phyloP scores from a whole-genome alignment of 768 basidiomycete genomes.

The Amanita jacksonii region DNA sequence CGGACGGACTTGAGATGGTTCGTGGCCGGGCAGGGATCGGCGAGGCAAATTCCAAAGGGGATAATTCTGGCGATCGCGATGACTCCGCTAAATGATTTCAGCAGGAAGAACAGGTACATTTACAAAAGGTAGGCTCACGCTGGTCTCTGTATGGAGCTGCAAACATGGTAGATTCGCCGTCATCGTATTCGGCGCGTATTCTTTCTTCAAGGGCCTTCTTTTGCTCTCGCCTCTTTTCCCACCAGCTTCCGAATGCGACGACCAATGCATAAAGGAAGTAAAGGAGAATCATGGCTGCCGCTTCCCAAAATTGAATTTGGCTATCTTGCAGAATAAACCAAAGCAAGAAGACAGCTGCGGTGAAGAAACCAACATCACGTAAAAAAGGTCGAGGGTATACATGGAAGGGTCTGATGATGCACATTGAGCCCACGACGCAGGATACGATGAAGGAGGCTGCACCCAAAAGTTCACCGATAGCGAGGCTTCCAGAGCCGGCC shows the following conservation, averaged over 20 bases:
- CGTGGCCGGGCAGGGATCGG: slow-evolving; percentile 30
- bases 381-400: slow-evolving; percentile 76
- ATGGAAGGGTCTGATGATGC: slow-evolving; percentile 89
- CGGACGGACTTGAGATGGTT: slow-evolving; percentile 26
- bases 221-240: slow-evolving; percentile 46
- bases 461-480: slow-evolving; percentile 91
- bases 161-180: slow-evolving; percentile 29
- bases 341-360: slow-evolving; percentile 68
- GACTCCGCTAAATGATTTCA: slow-evolving; percentile 7
- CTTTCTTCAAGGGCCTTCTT: slow-evolving; percentile 37
- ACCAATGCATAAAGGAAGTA: slow-evolving; percentile 71
- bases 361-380: slow-evolving; percentile 93
- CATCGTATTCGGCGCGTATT: slow-evolving; percentile 49
- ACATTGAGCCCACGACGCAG: slow-evolving; percentile 97
- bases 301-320: slow-evolving; percentile 62
- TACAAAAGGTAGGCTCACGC: slow-evolving; percentile 29
- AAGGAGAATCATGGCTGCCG: slow-evolving; percentile 55
- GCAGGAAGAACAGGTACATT: not conserved
- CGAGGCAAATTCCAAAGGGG: slow-evolving; percentile 20
- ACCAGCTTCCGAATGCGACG: slow-evolving; percentile 76
- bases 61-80: slow-evolving; percentile 16
- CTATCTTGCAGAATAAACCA: slow-evolving; percentile 74
- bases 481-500: slow-evolving; percentile 75
- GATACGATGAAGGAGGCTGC: slow-evolving; percentile 95
- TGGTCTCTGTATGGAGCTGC: slow-evolving; percentile 53